A percentile compares a stretch with the other conserved stretches of the same genome.
These are phyloP conservation scores for Asparagopsis taxiformis DNA, from an alignment of 31 red algal genomes.

Conservation along the genomic window DNA sequence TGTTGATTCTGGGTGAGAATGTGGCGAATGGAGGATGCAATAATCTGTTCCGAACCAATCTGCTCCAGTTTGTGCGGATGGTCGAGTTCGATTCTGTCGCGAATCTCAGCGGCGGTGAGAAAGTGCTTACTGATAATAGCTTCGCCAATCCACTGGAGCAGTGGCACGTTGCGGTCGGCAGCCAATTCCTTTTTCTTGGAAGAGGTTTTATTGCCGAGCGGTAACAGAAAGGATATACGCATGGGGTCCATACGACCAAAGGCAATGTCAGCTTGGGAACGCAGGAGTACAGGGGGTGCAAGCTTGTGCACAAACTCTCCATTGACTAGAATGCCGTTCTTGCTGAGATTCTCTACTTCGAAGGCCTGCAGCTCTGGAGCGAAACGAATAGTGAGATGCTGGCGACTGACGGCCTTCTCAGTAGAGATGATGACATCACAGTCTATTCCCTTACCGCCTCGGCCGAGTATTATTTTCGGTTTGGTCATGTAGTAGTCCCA, in stretches of 20 bases:
- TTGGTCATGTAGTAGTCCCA: conserved; percentile 77
- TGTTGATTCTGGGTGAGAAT: conserved; percentile 66
- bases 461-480: conserved; percentile 58
- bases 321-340: conserved; percentile 72
- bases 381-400: conserved; percentile 67
- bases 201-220: conserved; percentile 18
- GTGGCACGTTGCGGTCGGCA: conserved; percentile 20
- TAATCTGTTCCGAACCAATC: conserved; percentile 35
- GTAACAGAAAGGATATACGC: conserved; percentile 55
- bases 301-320: conserved; percentile 50
- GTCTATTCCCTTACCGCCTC: conserved; percentile 40
- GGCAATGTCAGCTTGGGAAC: conserved; percentile 59
- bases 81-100: conserved; percentile 31
- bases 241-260: conserved; percentile 54
- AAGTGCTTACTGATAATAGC: conserved; percentile 14
- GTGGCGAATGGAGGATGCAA: conserved; percentile 52
- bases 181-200: conserved; percentile 39
- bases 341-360: conserved; percentile 73
- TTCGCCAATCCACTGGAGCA: conserved; percentile 63
- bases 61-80: conserved; percentile 39
- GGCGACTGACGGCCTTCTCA: conserved; percentile 49
- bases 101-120: conserved; percentile 22
- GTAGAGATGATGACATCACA: conserved; percentile 54
- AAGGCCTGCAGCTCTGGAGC: conserved; percentile 65
- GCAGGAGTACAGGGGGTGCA: conserved; percentile 37